Base-by-base conservation (phyloP, 345 rosid genomes). In the Erysimum cheiranthoides region DNA sequence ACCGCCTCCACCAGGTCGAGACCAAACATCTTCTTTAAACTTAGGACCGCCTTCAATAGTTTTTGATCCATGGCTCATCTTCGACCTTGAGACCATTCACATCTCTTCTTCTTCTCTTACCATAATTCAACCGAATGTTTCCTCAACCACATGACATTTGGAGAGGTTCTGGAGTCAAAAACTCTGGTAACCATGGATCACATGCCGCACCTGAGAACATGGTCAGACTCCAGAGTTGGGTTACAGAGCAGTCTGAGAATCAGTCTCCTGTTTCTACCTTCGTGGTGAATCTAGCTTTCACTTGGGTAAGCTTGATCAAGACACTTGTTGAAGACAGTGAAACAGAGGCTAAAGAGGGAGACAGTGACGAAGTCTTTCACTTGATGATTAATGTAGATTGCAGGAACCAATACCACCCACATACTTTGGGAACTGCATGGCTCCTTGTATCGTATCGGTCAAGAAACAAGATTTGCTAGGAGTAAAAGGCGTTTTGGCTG, bases 1-100 rank as follows among this genome's bases (percentile, higher is more conserved):
- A 1, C 98, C 98, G 0, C 98, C 98, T 3, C 98, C 98, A 9
- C 97, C 98, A 0, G 97, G 95, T 72, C 98, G 83, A 1, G 96
- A 90, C 98, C 98, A 93, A 5, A 90, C 94, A 65, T 93, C 98
- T 86, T 93, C 25, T 21, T 21, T 21, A 21, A 21, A 21, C 25
- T 21, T 21, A 21, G 25, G 25, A 21, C 25, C 25, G 13, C 76
- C 73, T 28, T 91, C 96, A 1, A 73, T 84, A 12, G 69, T 84
- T 86, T 91, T 21, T 21, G 25, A 21, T 21, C 25, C 25, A 21
- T 21, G 25, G 25, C 25, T 21, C 25, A 21, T 21, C 25, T n/a
- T n/a, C n/a, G n/a, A n/a, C n/a, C n/a, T n/a, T n/a, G n/a, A n/a
- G n/a, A n/a, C n/a, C n/a, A n/a, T n/a, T n/a, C n/a, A n/a, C n/a